phyloP scores from a whole-genome alignment of 768 basidiomycete genomes.

The Naematelia encephala region DNA sequence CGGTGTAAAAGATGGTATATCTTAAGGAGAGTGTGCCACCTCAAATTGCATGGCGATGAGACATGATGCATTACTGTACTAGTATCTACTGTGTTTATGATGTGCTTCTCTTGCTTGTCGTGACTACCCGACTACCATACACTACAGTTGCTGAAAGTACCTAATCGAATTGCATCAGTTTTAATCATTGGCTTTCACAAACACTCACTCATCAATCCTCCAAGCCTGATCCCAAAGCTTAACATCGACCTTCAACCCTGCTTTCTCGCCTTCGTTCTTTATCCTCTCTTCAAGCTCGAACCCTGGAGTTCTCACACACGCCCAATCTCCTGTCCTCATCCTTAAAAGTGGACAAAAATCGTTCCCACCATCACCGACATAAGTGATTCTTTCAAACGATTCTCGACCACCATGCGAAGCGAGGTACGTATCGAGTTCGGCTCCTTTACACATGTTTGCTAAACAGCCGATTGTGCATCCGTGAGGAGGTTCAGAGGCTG shows the following conservation, averaged over 20 bases:
- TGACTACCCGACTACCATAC: not conserved
- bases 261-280: constrained; percentile 61
- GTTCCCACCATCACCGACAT: constrained; percentile 90
- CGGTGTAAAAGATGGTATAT: not conserved
- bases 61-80: not conserved
- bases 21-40: no score
- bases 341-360: constrained; percentile 91
- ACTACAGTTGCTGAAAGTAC: constrained; percentile 20
- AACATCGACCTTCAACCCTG: constrained; percentile 68
- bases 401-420: constrained; percentile 57
- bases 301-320: constrained; percentile 67
- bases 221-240: constrained; percentile 90
- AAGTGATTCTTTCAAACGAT: constrained; percentile 72
- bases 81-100: not conserved
- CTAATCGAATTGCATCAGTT: not conserved
- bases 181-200: not conserved
- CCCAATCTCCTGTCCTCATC: constrained; percentile 73
- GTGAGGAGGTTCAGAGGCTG: constrained; percentile 75
- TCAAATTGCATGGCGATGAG: not conserved
- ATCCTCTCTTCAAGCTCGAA: constrained; percentile 79
- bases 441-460: constrained; percentile 99
- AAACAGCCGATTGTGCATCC: constrained; percentile 81
- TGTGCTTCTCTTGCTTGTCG: not conserved
- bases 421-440: constrained; percentile 83
- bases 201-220: constrained; percentile 79